These are phyloP conservation scores for Mycena rosella DNA, from an alignment of 768 basidiomycete species.

Conservation along the genomic window DNA sequence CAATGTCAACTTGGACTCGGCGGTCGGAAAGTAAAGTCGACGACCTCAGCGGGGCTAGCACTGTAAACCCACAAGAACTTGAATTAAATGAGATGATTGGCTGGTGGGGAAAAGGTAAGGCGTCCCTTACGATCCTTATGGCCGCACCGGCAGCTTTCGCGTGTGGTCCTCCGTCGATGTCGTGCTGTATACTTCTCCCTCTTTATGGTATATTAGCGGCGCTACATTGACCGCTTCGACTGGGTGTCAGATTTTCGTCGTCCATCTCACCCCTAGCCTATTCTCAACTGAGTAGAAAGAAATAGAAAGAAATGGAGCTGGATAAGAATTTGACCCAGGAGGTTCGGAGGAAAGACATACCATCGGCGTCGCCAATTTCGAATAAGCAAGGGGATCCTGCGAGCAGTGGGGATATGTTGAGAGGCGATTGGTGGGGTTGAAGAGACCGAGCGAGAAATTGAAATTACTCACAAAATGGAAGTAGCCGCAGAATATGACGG, in stretches of 20 bases:
- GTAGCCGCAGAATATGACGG: neutral
- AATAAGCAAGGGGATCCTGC: neutral
- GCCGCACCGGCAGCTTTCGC: conserved; percentile 14
- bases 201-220: neutral
- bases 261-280: neutral
- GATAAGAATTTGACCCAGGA: neutral
- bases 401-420: neutral
- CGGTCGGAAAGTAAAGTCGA: conserved; percentile 2
- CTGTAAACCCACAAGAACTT: neutral
- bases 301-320: neutral
- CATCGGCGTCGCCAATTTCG: neutral
- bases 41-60: conserved; percentile 12
- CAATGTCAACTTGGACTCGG: neutral
- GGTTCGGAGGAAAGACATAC: neutral
- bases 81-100: neutral
- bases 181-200: neutral
- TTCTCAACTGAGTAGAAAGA: neutral
- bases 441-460: neutral
- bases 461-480: neutral
- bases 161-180: conserved; percentile 8
- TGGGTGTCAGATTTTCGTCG: neutral
- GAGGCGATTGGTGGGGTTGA: neutral
- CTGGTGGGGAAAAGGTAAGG: conserved; percentile 10
- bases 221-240: conserved; percentile 4
- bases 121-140: conserved; percentile 8